Conservation (phyloP, 192 early-diverging fungal genomes). For the Dispira simplex region DNA sequence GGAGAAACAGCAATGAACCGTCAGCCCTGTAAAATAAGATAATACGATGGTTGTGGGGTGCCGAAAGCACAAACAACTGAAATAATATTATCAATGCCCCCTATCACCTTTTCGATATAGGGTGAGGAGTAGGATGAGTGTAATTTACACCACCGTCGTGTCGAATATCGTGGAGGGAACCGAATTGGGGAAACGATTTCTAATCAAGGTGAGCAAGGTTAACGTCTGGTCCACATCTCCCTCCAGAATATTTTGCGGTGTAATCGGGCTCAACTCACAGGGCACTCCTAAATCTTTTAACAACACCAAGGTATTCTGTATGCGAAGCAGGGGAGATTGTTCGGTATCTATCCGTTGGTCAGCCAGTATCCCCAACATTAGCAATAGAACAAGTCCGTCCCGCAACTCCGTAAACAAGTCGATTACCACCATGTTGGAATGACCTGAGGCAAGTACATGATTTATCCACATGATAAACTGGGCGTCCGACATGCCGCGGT, state of each 20-base stretch:
- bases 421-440: background rate
- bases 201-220: background rate
- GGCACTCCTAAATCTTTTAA: background rate
- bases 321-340: background rate
- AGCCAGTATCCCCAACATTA: background rate
- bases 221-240: constrained; percentile 2
- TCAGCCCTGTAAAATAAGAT: no score
- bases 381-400: background rate
- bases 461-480: constrained; percentile 11
- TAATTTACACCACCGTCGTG: background rate
- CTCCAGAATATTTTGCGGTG: background rate
- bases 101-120: no score
- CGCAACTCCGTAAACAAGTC: constrained; percentile 2
- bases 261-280: background rate
- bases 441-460: background rate
- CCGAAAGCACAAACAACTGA: no score
- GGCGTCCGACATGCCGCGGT: background rate
- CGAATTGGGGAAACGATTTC: constrained; percentile 11
- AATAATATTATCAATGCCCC: no score
- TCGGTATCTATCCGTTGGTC: background rate
- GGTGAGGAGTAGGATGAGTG: background rate
- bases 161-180: constrained; percentile 7
- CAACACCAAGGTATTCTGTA: background rate
- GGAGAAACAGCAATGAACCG: no score
- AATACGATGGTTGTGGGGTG: no score